Evolutionary conservation across 148 eudicot genomes (phyloP), one percentile per base, ranked within the genome.

Genomic region (Chenopodium formosanum): DNA sequence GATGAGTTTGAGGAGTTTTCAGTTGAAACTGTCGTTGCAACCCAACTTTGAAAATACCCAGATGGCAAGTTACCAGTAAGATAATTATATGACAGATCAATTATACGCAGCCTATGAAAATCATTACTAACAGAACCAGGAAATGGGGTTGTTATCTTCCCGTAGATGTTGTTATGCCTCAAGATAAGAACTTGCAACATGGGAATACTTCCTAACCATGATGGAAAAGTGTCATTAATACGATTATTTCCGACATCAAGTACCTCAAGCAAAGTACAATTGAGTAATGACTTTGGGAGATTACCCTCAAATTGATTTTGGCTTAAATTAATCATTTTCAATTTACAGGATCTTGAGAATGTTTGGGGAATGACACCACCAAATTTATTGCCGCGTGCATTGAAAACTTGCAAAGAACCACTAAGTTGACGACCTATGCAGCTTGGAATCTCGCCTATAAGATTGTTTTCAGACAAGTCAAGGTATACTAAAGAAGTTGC

Each of bases 191-290:
- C 82, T 64, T 81, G 56, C 81, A 88, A 69, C 27, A 65, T 16
- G 2, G 80, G 81, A 44, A 88, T 83, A 29, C 27, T 20, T 37
- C 82, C 87, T 53, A 87, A 52, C 88, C 91, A 88, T 48, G 79
- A 37, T 2, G 93, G 93, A 12, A 90, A 90, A 53, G 70, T 47
- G 52, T 84, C 92, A 44, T 32, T 62, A 0, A 90, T 68, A 13
- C 4, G 77, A 76, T 88, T 90, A 37, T 80, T 52, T 1, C 86
- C 82, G 1, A 87, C 47, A 68, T 86, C 81, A 4, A 90, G 78
- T 23, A 86, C 76, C 75, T 81, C 79, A 12, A 90, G 84, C 50
- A 20, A 17, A 2, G 5, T 19, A 25, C 88, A 81, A 32, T 69
- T 77, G 50, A n/a, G 68, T 76, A 86, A 67, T 13, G 85, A 83